These are phyloP conservation scores for Crucibulum laeve DNA, from an alignment of 768 basidiomycete genomes.

Conservation along the genomic window DNA sequence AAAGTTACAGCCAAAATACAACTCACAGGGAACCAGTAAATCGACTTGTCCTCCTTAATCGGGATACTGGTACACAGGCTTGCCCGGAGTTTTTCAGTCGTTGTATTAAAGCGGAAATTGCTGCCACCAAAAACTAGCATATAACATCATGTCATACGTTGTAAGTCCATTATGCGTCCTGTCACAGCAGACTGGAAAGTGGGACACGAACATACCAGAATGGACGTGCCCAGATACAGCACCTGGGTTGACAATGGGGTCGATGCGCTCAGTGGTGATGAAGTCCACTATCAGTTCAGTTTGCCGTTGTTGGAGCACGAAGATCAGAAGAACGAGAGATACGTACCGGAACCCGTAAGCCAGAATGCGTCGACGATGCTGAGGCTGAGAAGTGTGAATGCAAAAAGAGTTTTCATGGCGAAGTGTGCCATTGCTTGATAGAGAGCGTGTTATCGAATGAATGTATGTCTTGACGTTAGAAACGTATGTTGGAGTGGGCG, in stretches of 20 bases:
- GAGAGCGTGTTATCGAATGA: too few species aligned
- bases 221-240: slow-evolving; percentile 43
- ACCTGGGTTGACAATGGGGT: slow-evolving; percentile 46
- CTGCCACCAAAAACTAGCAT: slow-evolving; percentile 44
- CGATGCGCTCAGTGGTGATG: slow-evolving; percentile 43
- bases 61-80: slow-evolving; percentile 49
- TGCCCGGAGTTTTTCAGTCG: slow-evolving; percentile 35
- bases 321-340: too few species aligned
- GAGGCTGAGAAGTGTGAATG: too few species aligned
- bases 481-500: too few species aligned
- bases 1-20: not conserved
- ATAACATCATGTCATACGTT: not conserved
- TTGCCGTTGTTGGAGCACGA: too few species aligned
- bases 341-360: too few species aligned
- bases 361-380: too few species aligned
- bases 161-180: slow-evolving; percentile 6
- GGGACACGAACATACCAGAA: slow-evolving; percentile 35
- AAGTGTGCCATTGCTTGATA: too few species aligned
- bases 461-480: too few species aligned
- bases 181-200: too few species aligned
- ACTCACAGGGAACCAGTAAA: slow-evolving; percentile 49
- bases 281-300: too few species aligned
- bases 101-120: slow-evolving; percentile 40
- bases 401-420: too few species aligned
- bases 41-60: slow-evolving; percentile 50